Base-by-base conservation (phyloP, 2,329 filamentous ascomycete genomes). In the Colletotrichum agaves region DNA sequence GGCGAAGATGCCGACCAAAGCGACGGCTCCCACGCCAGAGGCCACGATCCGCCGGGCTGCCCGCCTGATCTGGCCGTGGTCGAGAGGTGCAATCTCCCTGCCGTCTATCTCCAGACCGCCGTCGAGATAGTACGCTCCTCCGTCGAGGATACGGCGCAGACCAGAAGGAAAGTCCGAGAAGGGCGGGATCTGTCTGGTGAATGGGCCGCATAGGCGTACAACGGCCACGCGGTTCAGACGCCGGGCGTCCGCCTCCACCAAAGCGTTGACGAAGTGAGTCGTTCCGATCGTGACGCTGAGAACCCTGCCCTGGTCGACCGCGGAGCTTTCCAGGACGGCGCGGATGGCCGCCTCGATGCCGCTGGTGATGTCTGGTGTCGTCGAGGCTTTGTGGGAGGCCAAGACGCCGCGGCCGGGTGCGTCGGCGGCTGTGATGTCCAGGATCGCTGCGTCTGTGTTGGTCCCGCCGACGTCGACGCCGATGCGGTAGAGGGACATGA, bases 241-340 rank as follows among this genome's bases (percentile, higher is more conserved):
- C 21, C 78, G 72, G 1, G 77, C 76, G 74, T 85, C 82, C 31
- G 79, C 78, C 68, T 84, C 81, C 11, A 84, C 77, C 6, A 85
- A 76, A 0, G 83, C 82, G 72, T 85, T 85, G 71, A 85, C 81
- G 67, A 85, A 85, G 71, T 84, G 82, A 0, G 81, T 83, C 2
- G 82, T 84, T 27, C 84, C 84, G 69, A 86, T 83, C 3, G 82
- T 83, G 12, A 86, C 82, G 39, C 80, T 83, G 43, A 81, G 72
- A 5, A 86, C 79, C 13, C 78, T 76, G 21, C 70, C 70, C 47
- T 78, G 75, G 33, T 80, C 76, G 50, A 83, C 73, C 0, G 73
- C 69, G 1, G 82, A 80, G 27, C 76, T 75, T 4, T 70, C 68
- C 4, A 86, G 72, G 0, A 85, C 79, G 10, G 78, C 78, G 11